Conservation (phyloP, 2,329 filamentous ascomycete genomes). For the Sclerotinia sclerotiorum region DNA sequence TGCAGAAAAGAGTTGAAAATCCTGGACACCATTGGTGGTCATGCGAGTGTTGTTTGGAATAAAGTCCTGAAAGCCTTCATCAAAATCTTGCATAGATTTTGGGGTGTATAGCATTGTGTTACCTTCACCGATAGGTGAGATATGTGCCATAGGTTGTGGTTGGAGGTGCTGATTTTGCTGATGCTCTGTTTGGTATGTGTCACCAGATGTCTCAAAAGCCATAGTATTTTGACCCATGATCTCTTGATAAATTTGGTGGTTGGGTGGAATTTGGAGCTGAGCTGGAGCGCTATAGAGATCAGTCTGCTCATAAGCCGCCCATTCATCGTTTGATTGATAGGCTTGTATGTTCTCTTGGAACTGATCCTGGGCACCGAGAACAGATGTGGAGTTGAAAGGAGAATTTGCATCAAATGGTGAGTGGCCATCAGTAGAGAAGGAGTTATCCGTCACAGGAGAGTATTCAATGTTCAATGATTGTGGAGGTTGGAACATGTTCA, state of each 20-base stretch:
- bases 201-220: slow-evolving; percentile 38
- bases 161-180: neutral
- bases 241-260: slow-evolving; percentile 45
- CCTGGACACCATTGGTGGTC: slow-evolving; percentile 22
- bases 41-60: slow-evolving; percentile 30
- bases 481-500: slow-evolving; percentile 33
- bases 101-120: slow-evolving; percentile 70
- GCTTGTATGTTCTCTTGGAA: slow-evolving; percentile 60
- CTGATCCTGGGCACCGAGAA: slow-evolving; percentile 48
- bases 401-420: slow-evolving; percentile 45
- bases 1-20: slow-evolving; percentile 39
- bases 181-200: slow-evolving; percentile 25
- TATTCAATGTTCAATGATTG: slow-evolving; percentile 34
- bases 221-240: slow-evolving; percentile 28
- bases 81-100: slow-evolving; percentile 58
- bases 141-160: slow-evolving; percentile 49
- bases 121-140: slow-evolving; percentile 68
- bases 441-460: slow-evolving; percentile 37
- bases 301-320: slow-evolving; percentile 57
- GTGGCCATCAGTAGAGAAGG: slow-evolving; percentile 32
- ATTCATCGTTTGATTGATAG: slow-evolving; percentile 47
- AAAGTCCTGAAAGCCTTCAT: slow-evolving; percentile 49
- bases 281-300: slow-evolving; percentile 61
- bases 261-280: slow-evolving; percentile 53
- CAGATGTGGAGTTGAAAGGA: slow-evolving; percentile 15